phyloP scores from a whole-genome alignment of 2,329 filamentous ascomycete genomes.

The Colletotrichum tamarilloi region DNA sequence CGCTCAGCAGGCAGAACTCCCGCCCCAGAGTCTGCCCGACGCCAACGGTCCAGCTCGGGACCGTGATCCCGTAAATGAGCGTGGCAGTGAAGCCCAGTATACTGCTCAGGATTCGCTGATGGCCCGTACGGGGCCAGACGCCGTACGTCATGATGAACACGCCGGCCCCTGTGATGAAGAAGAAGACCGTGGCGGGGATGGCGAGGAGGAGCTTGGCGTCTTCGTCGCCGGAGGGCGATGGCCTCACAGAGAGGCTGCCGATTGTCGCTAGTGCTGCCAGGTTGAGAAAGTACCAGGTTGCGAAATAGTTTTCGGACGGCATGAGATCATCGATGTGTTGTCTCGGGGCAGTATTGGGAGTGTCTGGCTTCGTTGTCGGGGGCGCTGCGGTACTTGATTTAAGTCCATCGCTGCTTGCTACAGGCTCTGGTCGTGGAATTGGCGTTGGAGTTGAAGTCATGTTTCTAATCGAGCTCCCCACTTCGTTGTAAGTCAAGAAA shows the following conservation, averaged over 20 bases:
- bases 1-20: not conserved
- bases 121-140: not conserved
- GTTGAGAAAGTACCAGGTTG: not conserved
- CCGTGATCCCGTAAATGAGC: not conserved
- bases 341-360: not conserved
- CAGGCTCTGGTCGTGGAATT: not conserved
- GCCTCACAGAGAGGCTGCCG: not conserved
- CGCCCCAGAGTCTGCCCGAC: not conserved
- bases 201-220: not conserved
- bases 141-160: not conserved
- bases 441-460: not conserved
- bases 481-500: too few species aligned
- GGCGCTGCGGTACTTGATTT: not conserved
- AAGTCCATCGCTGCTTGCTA: not conserved
- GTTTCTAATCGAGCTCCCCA: too few species aligned
- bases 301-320: not conserved
- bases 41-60: not conserved
- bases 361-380: not conserved
- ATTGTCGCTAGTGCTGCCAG: not conserved
- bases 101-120: not conserved
- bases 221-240: not conserved
- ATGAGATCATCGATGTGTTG: not conserved
- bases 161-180: not conserved
- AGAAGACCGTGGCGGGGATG: not conserved
- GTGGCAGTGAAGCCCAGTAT: not conserved